Evolutionary conservation across 306 rosid species (phyloP).

Genomic region (Calophaca sinica): DNA sequence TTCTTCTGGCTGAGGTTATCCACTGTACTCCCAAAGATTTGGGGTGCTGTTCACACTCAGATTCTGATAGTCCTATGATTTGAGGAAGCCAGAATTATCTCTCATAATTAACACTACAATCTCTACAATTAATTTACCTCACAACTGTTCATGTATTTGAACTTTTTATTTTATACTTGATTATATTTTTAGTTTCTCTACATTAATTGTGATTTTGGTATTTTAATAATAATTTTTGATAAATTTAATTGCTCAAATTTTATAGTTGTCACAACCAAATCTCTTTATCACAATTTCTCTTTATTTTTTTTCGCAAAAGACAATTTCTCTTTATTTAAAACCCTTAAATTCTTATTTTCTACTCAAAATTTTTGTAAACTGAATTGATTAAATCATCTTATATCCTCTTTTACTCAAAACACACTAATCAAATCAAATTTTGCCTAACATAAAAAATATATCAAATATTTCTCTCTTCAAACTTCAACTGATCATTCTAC

Average conservation of each 20-base stretch:
- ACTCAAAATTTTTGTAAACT: too few relatives aligned
- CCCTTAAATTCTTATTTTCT: not conserved
- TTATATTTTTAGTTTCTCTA: not conserved
- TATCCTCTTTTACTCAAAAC: not conserved
- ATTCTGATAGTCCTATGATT: not conserved
- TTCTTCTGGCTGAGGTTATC: constrained; percentile 20
- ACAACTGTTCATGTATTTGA: not conserved
- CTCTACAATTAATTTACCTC: not conserved
- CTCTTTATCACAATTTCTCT: not conserved
- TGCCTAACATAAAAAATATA: not conserved
- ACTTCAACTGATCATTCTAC: not conserved
- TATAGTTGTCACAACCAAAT: not conserved
- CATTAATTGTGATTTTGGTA: not conserved
- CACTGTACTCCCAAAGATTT: not conserved
- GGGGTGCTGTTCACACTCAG: not conserved
- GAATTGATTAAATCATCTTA: too few relatives aligned
- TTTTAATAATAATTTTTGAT: not conserved
- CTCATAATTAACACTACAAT: not conserved
- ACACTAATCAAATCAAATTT: not conserved
- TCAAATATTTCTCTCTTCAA: not conserved
- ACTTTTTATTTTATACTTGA: not conserved
- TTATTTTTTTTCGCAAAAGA: too few relatives aligned
- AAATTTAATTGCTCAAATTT: not conserved
- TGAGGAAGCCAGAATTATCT: not conserved
- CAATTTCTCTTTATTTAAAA: not conserved